Percentiles rank a stretch among this genome's conserved stretches.
Conservation (phyloP, 1,284 basidiomycete species). For the Neolentinus lepideus region DNA sequence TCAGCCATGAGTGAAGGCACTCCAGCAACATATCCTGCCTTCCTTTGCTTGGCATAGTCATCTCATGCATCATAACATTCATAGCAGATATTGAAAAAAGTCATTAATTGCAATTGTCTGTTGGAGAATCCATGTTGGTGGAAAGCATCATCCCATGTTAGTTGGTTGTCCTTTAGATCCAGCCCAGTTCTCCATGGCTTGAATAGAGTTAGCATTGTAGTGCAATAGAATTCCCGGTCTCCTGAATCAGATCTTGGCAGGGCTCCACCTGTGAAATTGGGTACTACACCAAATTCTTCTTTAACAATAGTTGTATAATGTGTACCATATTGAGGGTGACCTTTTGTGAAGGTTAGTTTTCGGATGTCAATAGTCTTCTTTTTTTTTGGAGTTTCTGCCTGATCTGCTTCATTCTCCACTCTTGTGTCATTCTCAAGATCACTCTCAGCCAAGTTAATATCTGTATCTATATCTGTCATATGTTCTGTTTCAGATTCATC, state of each 20-base stretch:
- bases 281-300: constrained; percentile 4
- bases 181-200: constrained; percentile 7
- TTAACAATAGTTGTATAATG: constrained; percentile 6
- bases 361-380: not conserved
- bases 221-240: constrained; percentile 14
- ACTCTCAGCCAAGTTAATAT: not conserved
- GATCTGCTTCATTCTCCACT: too few species aligned
- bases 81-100: constrained; percentile 14
- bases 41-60: constrained; percentile 10
- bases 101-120: constrained; percentile 11
- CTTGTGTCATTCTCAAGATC: too few species aligned
- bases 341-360: constrained; percentile 3
- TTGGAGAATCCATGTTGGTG: constrained; percentile 6
- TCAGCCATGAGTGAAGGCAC: not conserved
- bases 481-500: not conserved
- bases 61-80: constrained; percentile 17
- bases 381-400: too few species aligned
- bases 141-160: constrained; percentile 12
- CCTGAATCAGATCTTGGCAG: constrained; percentile 13
- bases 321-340: constrained; percentile 9
- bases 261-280: constrained; percentile 11
- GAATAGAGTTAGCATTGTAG: constrained; percentile 10
- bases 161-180: constrained; percentile 7
- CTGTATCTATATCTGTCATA: not conserved
- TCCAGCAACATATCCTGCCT: not conserved